phyloP scores from a whole-genome alignment of 495 filamentous ascomycete genomes.

The Xylaria curta region DNA sequence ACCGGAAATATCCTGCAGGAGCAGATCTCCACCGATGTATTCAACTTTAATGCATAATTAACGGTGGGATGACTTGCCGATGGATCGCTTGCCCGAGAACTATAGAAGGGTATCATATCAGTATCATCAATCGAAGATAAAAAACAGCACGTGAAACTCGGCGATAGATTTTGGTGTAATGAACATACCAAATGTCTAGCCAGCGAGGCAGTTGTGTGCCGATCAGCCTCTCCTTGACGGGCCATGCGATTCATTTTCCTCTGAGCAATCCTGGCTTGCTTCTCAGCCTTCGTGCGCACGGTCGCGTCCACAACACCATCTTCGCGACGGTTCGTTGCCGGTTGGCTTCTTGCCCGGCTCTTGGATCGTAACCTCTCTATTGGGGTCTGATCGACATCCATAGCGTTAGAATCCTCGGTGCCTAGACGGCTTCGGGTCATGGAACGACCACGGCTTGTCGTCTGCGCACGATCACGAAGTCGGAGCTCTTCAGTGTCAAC shows the following conservation, averaged over 20 bases:
- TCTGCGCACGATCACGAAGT: slow-evolving; percentile 67
- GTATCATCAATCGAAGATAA: background rate
- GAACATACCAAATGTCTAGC: slow-evolving; percentile 88
- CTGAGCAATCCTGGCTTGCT: slow-evolving; percentile 84
- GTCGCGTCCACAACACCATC: slow-evolving; percentile 73
- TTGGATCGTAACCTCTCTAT: slow-evolving; percentile 72
- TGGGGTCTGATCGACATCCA: slow-evolving; percentile 82
- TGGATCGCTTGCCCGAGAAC: slow-evolving; percentile 41
- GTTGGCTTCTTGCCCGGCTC: slow-evolving; percentile 78
- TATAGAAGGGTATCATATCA: slow-evolving; percentile 20
- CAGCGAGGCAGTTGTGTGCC: slow-evolving; percentile 80
- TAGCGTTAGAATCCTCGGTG: slow-evolving; percentile 68
- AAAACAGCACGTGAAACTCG: background rate
- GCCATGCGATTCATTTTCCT: slow-evolving; percentile 99
- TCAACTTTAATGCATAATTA: slow-evolving; percentile 27
- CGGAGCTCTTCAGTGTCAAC: slow-evolving; percentile 79
- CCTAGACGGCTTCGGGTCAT: slow-evolving; percentile 53
- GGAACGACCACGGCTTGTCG: slow-evolving; percentile 70
- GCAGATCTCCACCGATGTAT: background rate
- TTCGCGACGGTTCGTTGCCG: slow-evolving; percentile 76
- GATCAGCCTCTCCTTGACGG: slow-evolving; percentile 92
- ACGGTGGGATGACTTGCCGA: slow-evolving; percentile 43
- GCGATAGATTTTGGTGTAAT: background rate
- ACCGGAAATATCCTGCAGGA: background rate
- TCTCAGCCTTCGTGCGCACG: slow-evolving; percentile 79